Conservation (phyloP, 78 protist species). For the Dictyostelium brefeldianum region DNA sequence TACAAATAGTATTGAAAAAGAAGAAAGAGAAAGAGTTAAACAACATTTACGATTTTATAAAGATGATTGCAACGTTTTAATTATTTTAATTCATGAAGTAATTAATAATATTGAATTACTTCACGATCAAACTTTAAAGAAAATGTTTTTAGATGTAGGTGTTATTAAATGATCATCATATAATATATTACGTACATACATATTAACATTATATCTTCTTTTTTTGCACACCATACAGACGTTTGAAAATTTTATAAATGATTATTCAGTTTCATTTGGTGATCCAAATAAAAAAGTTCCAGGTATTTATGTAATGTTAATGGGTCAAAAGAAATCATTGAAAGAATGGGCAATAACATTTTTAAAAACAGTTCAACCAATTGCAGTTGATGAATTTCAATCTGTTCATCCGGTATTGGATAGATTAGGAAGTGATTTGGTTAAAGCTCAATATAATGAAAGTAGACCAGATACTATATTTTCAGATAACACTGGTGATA, state of each 20-base stretch:
- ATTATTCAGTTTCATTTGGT: constrained; percentile 19
- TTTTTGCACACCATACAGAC: not conserved
- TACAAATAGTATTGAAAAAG: not conserved
- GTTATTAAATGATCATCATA: too few relatives aligned
- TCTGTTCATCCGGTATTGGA: constrained; percentile 27
- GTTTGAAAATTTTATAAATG: not conserved
- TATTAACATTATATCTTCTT: not conserved
- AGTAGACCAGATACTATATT: not conserved
- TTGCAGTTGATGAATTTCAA: constrained; percentile 20
- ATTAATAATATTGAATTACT: constrained; percentile 53
- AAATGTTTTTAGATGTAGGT: not conserved
- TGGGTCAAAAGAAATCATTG: not conserved
- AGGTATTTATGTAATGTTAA: constrained; percentile 35
- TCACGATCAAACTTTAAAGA: constrained; percentile 22
- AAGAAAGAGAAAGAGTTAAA: constrained; percentile 20
- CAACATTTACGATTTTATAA: not conserved
- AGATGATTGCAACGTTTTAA: not conserved
- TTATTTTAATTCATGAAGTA: constrained; percentile 35
- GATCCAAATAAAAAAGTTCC: constrained; percentile 34
- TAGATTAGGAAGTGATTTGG: not conserved
- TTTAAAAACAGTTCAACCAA: not conserved
- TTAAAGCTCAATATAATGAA: not conserved
- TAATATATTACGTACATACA: too few relatives aligned
- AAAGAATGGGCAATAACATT: constrained; percentile 40
- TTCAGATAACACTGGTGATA: constrained; percentile 7